Percentiles rank a stretch among this genome's conserved stretches.
Conservation (phyloP, 2,329 filamentous ascomycete species). For the Sclerotinia subarctica region DNA sequence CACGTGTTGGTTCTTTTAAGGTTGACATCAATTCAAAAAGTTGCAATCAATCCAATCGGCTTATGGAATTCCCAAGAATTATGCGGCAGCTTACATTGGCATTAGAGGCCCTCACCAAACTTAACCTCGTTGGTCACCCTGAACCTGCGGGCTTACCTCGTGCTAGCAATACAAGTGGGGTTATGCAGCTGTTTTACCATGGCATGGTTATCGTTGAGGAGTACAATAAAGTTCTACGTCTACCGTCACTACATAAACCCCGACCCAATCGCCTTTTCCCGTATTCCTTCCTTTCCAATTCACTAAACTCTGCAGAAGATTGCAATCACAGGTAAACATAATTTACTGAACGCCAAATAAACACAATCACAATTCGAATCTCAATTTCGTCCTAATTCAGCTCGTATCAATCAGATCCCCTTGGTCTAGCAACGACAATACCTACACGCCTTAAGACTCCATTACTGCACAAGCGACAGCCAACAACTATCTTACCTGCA, state of each 20-base stretch:
- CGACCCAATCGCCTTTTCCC: slow-evolving; percentile 17
- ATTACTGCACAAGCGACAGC: not conserved
- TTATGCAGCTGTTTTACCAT: slow-evolving; percentile 3
- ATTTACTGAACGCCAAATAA: not conserved
- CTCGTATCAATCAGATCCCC: not conserved
- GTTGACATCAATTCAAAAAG: slow-evolving; percentile 6
- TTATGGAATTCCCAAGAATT: not conserved
- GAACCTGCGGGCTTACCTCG: not conserved
- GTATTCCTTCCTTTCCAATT: not conserved
- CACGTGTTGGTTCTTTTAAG: not conserved
- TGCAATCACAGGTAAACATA: not conserved
- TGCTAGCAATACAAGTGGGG: slow-evolving; percentile 10
- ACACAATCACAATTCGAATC: not conserved
- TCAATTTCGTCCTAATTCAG: not conserved
- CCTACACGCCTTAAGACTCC: not conserved
- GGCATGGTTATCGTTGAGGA: slow-evolving; percentile 8
- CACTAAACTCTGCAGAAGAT: not conserved
- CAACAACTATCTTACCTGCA: not conserved
- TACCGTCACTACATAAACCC: slow-evolving; percentile 11
- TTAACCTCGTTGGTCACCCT: slow-evolving; percentile 1
- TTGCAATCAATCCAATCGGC: slow-evolving; percentile 2
- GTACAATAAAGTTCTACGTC: not conserved
- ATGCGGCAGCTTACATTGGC: not conserved
- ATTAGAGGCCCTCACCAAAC: not conserved
- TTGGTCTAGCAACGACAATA: not conserved